Base-by-base conservation (phyloP, 148 eudicot species). In the Arctostaphylos glauca region DNA sequence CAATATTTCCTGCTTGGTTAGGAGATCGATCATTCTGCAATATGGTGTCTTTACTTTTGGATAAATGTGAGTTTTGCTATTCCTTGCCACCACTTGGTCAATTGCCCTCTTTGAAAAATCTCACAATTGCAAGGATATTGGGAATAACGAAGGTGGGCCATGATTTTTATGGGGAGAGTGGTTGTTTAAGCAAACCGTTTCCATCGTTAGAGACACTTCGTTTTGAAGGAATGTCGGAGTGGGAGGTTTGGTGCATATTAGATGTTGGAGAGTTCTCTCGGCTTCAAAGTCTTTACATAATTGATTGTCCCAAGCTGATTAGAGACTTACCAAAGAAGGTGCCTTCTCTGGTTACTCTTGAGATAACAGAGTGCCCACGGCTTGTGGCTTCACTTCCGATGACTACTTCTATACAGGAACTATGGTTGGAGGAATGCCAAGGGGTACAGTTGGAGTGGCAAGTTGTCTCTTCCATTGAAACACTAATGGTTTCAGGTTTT, bases 81-180 rank as follows among this genome's bases (percentile, higher is more conserved):
- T 1, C 4, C 3, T 54, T 85, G 78, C 84, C 84, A 5, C 15
- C 79, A 0, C 53, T 77, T 8, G 81, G 78, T 18, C 81, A 55
- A 12, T n/a, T 81, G 38, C 72, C 84, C 43, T 56, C n/a, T 3
- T 77, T 81, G 2, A 48, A 76, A 55, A 16, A 81, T n/a, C 81
- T 84, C 41, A 0, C 10, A 0, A 44, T n/a, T 5, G 38, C 14
- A n/a, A 18, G 66, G 13, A 77, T 77, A 66, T 8, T 9, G 1
- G 80, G 67, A 54, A 38, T 77, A 31, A 56, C 5, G 5, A 3
- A 14, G 31, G 49, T 81, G 86, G 71, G 83, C 47, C 9, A 0
- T 0, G 72, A 81, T 4, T 76, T 84, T 14, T 84, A 67, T 84
- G 86, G 81, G 16, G 59, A 50, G 23, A 59, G 64, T 21, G 59